Base-by-base conservation (phyloP, 208 protist genomes). In the Leishmania aethiopica region DNA sequence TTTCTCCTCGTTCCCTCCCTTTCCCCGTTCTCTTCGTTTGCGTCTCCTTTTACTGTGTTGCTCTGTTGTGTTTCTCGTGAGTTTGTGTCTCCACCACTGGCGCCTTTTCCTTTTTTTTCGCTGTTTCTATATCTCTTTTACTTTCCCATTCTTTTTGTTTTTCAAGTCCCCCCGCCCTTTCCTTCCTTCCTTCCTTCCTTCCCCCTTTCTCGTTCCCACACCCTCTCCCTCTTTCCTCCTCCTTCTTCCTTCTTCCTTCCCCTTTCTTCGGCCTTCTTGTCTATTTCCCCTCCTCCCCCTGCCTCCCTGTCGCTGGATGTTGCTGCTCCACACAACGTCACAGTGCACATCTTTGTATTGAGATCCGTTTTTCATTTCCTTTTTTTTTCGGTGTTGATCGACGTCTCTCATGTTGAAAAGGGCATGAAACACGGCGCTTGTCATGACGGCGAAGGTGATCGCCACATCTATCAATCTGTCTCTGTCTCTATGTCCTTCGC, bases 71-170 rank as follows among this genome's bases (percentile, higher is more conserved):
- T 3, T 17, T 69, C n/a, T 69, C 40, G 17, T 55, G 19, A 22
- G 11, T 35, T 40, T 3, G 8, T 0, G n/a, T 76, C 22, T 2
- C 69, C 59, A 79, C 40, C 53, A 2, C 45, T 70, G 28, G 17
- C 35, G 2, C 55, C 57, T 67, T 45, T 45, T 60, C 0, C n/a
- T 60, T 60, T n/a, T 22, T 1, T 60, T 66, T 28, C 10, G 4
- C n/a, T 3, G 5, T 66, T 51, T 64, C 51, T 64, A 49, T 47
- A 45, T 37, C 49, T 57, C 55, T 64, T 82, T 76, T 76, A 57
- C 25, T 76, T 69, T 77, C 25, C 25, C 22, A 60, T 60, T 28
- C 25, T 22, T 82, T 59, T 28, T 67, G 10, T 77, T n/a, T 19
- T 75, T 75, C 45, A 25, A 25, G 22, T 57, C 42, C 71, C 53